Evolutionary conservation across 305 asterid species (phyloP).

Genomic region (Fraxinus greggii): DNA sequence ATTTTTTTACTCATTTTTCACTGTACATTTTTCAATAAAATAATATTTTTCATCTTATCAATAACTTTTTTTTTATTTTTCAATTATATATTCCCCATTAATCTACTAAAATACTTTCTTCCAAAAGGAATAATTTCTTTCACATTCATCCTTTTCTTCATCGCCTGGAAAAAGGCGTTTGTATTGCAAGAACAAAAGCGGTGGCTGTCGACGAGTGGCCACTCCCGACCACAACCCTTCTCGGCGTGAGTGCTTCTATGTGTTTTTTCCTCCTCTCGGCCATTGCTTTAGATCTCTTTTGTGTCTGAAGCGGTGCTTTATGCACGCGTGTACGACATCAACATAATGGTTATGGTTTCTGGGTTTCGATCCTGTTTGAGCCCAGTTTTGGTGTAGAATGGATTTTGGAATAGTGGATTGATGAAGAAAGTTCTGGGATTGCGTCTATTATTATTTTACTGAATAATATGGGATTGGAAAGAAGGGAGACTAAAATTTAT

Average conservation of each 20-base stretch:
- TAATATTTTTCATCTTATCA: no score
- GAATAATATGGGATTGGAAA: no score
- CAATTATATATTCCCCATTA: no score
- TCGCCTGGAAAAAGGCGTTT: neutral
- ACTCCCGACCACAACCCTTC: neutral
- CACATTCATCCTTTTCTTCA: neutral
- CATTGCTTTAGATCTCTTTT: neutral
- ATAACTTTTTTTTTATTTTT: no score
- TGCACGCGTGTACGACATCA: neutral
- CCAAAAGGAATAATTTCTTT: neutral
- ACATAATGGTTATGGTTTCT: neutral
- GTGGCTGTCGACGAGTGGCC: neutral
- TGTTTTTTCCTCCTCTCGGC: neutral
- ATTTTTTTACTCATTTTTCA: no score
- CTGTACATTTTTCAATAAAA: no score
- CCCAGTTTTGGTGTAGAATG: no score
- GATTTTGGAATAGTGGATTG: no score
- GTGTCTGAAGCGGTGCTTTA: neutral
- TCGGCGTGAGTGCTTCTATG: neutral
- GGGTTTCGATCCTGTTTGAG: neutral
- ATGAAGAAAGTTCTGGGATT: no score
- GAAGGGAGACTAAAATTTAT: no score
- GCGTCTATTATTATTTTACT: no score
- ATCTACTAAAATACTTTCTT: no score
- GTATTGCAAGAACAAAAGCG: neutral